Evolutionary conservation across 139 green algal species (phyloP).

Genomic region (Dunaliella sp.): DNA sequence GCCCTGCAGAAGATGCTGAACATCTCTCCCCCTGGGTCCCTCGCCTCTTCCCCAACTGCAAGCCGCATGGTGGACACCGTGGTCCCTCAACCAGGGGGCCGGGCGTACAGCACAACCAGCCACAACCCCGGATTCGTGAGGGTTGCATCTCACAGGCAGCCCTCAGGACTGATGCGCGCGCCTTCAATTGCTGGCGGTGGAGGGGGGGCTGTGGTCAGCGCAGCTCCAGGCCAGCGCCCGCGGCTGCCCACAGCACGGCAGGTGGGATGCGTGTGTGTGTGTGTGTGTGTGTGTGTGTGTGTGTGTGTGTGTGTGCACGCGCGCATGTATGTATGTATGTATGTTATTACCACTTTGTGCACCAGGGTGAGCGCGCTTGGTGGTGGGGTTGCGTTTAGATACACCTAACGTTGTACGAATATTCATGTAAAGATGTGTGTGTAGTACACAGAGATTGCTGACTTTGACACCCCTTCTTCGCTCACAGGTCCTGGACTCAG

Average conservation of each 20-base stretch:
- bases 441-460: no score
- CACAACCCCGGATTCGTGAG: no score
- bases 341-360: no score
- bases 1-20: neutral
- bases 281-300: neutral
- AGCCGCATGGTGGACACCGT: no score
- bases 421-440: neutral
- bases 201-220: neutral
- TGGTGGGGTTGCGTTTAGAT: no score
- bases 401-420: no score
- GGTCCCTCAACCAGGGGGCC: no score
- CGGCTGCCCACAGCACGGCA: conserved; percentile 7
- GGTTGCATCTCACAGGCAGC: neutral
- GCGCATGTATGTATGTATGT: neutral
- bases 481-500: conserved; percentile 1
- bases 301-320: neutral
- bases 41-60: neutral
- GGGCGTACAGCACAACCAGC: no score
- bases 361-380: no score
- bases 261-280: conserved; percentile 2
- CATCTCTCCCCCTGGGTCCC: neutral
- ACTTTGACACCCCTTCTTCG: neutral
- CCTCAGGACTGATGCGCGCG: neutral
- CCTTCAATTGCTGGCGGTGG: neutral
- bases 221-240: neutral